These are phyloP conservation scores for Rhizophora apiculata DNA, from an alignment of 345 rosid species.

Conservation along the genomic window DNA sequence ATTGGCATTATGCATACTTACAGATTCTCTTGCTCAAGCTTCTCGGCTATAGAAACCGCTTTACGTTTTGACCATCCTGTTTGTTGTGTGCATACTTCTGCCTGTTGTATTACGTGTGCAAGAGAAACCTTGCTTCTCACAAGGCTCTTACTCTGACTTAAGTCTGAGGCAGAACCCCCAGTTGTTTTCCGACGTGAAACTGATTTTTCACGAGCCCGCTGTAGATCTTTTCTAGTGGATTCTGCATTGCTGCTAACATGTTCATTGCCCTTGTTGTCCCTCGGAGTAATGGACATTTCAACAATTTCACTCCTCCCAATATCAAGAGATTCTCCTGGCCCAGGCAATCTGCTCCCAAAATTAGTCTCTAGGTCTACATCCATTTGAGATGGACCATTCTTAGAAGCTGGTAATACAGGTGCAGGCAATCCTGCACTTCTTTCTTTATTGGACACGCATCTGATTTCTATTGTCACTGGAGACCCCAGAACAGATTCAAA, in stretches of 20 bases:
- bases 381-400: constrained; percentile 36
- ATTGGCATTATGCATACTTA: constrained; percentile 33
- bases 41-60: constrained; percentile 85
- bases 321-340: constrained; percentile 29
- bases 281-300: constrained; percentile 54
- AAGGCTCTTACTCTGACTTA: constrained; percentile 65
- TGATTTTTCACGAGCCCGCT: constrained; percentile 21
- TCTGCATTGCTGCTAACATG: constrained; percentile 28
- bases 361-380: constrained; percentile 20
- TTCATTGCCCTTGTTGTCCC: constrained; percentile 28
- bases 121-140: constrained; percentile 89
- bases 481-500: constrained; percentile 82
- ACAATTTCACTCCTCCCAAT: constrained; percentile 64
- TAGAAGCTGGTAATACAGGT: constrained; percentile 41
- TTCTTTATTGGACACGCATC: constrained; percentile 57
- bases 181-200: constrained; percentile 29
- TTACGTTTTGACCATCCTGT: constrained; percentile 77
- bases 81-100: constrained; percentile 69
- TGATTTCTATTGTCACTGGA: constrained; percentile 71
- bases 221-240: constrained; percentile 30
- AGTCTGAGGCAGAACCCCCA: constrained; percentile 27
- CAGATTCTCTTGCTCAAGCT: constrained; percentile 96
- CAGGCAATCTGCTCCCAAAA: constrained; percentile 15
- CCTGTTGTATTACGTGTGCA: constrained; percentile 82
- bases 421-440: constrained; percentile 26